Base-by-base conservation (phyloP, 176 grass and related monocot species). In the Carex cristatella region DNA sequence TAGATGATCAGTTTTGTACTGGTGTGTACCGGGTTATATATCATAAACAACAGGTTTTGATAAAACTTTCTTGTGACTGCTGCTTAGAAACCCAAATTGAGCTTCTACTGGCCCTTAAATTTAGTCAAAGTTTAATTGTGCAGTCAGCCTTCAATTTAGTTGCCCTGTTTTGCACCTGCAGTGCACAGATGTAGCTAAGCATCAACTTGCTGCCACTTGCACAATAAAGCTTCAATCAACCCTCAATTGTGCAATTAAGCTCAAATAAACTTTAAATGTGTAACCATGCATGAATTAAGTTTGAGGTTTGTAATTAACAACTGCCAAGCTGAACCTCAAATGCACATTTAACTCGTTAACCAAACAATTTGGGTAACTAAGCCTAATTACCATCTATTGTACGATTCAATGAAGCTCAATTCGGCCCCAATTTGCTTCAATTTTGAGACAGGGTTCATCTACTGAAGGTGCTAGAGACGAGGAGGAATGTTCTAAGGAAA, bases 381-480 rank as follows among this genome's bases (percentile, higher is more conserved):
- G 53, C 53, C 13, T 75, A 51, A 28, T 53, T 54, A 4, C 69
- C n/a, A 7, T 12, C 40, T 44, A 7, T 10, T 72, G 69, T 2
- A 72, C 14, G 14, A 38, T 40, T 49, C 18, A 72, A 42, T 49
- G 49, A 49, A 49, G 3, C 37, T 73, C 69, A 49, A 28, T 54
- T 76, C 1, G 14, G 46, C 44, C n/a, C 10, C n/a, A 53, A 75
- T 53, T 23, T 76, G 7, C 71, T 76, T 76, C 1, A 30, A 76
- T 7, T 76, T 60, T 84, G 78, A 40, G 85, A 72, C 88, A 99
- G 96, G 90, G 81, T 94, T 86, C 93, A 99, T n/a, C 84, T 99
- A 49, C 86, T 99, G 37, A 95, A 89, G 83, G 96, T 99, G 69
- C 90, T 99, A 85, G 96, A 99, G 86, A 81, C 90, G 12, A 93